Conservation (phyloP, 768 basidiomycete genomes). For the Tubosaeta brunneosetosa region DNA sequence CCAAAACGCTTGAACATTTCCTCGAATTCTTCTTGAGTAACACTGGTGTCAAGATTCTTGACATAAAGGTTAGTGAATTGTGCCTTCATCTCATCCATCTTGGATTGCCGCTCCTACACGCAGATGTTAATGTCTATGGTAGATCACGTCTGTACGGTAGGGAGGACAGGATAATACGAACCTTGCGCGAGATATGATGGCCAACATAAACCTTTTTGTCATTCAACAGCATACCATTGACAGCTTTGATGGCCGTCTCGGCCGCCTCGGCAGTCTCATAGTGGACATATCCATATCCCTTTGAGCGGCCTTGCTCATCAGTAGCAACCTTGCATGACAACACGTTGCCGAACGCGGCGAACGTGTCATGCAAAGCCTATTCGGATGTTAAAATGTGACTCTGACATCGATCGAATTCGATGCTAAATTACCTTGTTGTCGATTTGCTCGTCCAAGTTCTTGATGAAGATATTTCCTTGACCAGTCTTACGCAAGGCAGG, state of each 20-base stretch:
- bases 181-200: constrained; percentile 95
- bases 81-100: constrained; percentile 95
- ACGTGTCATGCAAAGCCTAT: constrained; percentile 97
- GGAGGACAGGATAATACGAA: constrained; percentile 25
- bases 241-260: constrained; percentile 93
- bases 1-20: constrained; percentile 76
- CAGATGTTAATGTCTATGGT: neutral
- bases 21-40: constrained; percentile 82
- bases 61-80: constrained; percentile 98
- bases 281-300: constrained; percentile 98
- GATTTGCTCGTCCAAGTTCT: constrained; percentile 94
- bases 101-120: constrained; percentile 87
- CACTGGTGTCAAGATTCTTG: constrained; percentile 90
- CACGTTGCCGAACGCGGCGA: constrained; percentile 98
- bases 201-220: constrained; percentile 99
- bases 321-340: constrained; percentile 98
- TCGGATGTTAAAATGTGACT: neutral
- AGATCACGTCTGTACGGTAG: no score
- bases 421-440: constrained; percentile 78
- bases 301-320: constrained; percentile 92
- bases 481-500: constrained; percentile 98
- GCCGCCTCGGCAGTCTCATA: constrained; percentile 98
- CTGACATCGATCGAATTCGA: neutral
- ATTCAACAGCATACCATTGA: constrained; percentile 98
- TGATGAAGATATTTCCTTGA: constrained; percentile 99